Evolutionary conservation across 371 early-diverging fungal genomes (phyloP).

Genomic region (Umbelopsis sp.): DNA sequence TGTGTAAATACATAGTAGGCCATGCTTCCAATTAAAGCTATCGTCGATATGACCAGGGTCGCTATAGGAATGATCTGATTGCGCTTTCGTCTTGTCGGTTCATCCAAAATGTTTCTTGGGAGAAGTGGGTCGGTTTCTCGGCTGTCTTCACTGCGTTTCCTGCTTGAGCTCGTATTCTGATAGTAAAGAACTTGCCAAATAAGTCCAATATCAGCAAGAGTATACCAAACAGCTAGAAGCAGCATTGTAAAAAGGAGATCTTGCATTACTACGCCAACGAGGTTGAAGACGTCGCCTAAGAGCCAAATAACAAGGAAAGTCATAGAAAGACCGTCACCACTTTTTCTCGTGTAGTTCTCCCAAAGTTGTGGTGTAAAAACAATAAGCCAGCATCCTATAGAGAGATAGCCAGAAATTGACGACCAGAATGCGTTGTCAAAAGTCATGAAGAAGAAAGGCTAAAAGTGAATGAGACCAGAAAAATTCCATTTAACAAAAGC

Average conservation of each 20-base stretch:
- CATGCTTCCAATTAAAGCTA: neutral
- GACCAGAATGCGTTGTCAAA: constrained; percentile 25
- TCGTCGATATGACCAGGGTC: neutral
- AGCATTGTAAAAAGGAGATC: constrained; percentile 70
- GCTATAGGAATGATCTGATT: constrained; percentile 2
- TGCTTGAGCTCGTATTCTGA: constrained; percentile 23
- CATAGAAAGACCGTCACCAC: constrained; percentile 68
- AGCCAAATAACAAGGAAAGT: constrained; percentile 82
- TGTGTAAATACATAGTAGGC: neutral
- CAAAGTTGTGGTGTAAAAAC: constrained; percentile 67
- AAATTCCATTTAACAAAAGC: neutral
- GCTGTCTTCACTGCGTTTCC: constrained; percentile 21
- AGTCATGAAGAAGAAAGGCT: neutral
- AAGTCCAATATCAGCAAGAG: constrained; percentile 52
- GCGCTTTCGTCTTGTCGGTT: constrained; percentile 10
- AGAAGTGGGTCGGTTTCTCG: constrained; percentile 10
- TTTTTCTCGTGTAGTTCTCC: constrained; percentile 63
- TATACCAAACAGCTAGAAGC: constrained; percentile 52
- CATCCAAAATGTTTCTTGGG: neutral
- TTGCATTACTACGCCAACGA: constrained; percentile 77
- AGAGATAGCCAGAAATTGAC: constrained; percentile 38
- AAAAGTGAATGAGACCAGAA: neutral
- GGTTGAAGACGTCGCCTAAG: constrained; percentile 81
- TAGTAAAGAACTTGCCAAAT: constrained; percentile 62
- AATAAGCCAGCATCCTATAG: constrained; percentile 58